Evolutionary conservation across 2,329 filamentous ascomycete species (phyloP), one percentile per base, ranked within the genome.

Genomic region (Emmonsiellopsis sp.): DNA sequence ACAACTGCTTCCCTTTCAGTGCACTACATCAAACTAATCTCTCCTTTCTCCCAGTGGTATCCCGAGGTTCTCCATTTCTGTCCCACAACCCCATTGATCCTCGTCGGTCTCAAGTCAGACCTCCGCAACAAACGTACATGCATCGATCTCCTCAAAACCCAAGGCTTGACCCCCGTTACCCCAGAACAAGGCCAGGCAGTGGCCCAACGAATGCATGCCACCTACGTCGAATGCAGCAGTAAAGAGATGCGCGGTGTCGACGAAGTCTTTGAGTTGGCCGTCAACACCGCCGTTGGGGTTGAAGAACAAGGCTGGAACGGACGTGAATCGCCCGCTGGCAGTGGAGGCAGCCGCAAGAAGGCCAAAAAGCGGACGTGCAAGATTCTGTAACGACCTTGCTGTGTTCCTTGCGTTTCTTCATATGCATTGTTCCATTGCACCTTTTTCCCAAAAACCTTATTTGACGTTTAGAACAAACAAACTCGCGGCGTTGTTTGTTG

Each of bases 1-100:
- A 9, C 13, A 31, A 6, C 27, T 31, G 39, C 27, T 8, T 42
- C 10, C 3, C 10, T 36, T 14, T 27, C 21, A 27, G 21, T 27
- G 21, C 21, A 5, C 5, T 4, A 27, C 21, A 27, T 37, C 52
- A 55, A 53, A 54, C 42, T 31, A 11, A 27, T 44, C 9, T 46
- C 11, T 34, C 21, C 17, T 27, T 39, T 13, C 7, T 50, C 51
- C 51, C 63, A 97, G 93, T 98, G 93, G 93, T 98, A 96, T 67
- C 93, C 93, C 56, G 93, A 98, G 77, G 93, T 98, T 63, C 83
- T 97, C 53, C 93, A 98, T 74, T 98, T 98, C 78, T 97, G 93
- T 74, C 93, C 93, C 13, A 95, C 93, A 65, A 97, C 92, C 2
- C 93, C 93, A 27, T 85, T 98, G 59, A 86, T 98, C 67, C 87